These are phyloP conservation scores for Ceratobasidium sp. DNA, from an alignment of 1,284 basidiomycete species.

Conservation along the genomic window DNA sequence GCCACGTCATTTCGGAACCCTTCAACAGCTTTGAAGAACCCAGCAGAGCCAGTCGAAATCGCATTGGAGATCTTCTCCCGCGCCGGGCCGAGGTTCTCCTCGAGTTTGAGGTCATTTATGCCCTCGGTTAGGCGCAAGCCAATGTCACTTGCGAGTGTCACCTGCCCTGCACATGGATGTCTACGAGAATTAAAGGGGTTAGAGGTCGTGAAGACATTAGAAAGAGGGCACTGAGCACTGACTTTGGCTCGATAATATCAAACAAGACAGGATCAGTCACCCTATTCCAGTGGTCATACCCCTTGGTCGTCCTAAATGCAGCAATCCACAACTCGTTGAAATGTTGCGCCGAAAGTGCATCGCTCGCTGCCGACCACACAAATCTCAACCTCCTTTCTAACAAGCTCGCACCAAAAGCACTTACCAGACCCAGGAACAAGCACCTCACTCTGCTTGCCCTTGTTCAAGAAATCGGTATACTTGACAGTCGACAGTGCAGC, in stretches of 20 bases:
- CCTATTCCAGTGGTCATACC: constrained; percentile 88
- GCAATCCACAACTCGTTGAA: constrained; percentile 88
- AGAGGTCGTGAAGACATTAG: neutral
- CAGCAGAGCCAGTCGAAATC: constrained; percentile 79
- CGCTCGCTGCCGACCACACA: constrained; percentile 53
- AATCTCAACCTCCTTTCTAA: neutral
- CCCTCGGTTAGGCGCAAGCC: constrained; percentile 90
- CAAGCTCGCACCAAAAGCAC: constrained; percentile 17
- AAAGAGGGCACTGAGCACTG: constrained; percentile 51
- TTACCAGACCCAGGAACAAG: constrained; percentile 53
- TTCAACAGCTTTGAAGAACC: constrained; percentile 88
- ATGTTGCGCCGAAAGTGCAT: constrained; percentile 70
- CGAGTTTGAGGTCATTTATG: constrained; percentile 89
- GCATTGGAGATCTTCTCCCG: constrained; percentile 86
- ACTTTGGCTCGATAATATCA: constrained; percentile 92
- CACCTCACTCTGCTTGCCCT: constrained; percentile 67
- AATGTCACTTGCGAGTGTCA: constrained; percentile 89
- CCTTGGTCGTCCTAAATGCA: constrained; percentile 86
- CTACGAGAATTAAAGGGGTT: constrained; percentile 56
- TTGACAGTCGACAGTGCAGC: constrained; percentile 86
- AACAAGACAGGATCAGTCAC: constrained; percentile 91
- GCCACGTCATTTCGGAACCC: constrained; percentile 72
- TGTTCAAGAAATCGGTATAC: constrained; percentile 81
- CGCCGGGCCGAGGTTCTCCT: constrained; percentile 89
- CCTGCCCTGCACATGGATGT: constrained; percentile 90